Evolutionary conservation across 1,284 basidiomycete genomes (phyloP).

Genomic region (Pascua guehoae): DNA sequence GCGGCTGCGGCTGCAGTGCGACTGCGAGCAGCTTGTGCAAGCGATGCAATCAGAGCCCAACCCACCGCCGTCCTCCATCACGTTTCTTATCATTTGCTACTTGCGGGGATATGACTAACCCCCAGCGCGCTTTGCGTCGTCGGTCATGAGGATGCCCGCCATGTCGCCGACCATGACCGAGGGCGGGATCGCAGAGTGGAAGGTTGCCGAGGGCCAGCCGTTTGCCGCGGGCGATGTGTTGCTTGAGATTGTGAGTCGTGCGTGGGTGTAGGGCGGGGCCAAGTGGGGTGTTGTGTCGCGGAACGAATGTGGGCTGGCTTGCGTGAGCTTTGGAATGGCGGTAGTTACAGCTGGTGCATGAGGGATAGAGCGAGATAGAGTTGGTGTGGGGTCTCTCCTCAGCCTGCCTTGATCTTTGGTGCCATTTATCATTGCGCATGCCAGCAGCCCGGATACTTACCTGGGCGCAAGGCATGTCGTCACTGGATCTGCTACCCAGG

Average conservation of each 20-base stretch:
- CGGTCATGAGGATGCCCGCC: constrained; percentile 79
- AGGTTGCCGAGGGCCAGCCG: constrained; percentile 80
- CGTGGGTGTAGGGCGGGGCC: neutral
- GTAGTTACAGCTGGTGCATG: neutral
- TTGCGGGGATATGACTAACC: neutral
- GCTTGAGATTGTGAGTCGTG: constrained; percentile 79
- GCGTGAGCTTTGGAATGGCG: neutral
- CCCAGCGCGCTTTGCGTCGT: constrained; percentile 47
- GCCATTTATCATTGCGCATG: too few species aligned
- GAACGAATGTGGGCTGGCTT: neutral
- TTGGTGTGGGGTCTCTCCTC: neutral
- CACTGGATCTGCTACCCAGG: neutral
- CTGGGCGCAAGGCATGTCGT: neutral
- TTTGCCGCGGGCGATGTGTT: constrained; percentile 85
- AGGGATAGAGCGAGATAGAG: neutral
- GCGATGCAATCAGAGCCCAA: too few species aligned
- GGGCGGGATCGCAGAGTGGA: constrained; percentile 90
- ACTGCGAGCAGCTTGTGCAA: too few species aligned
- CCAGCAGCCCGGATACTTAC: neutral
- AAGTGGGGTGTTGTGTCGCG: neutral
- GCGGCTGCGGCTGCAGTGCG: too few species aligned
- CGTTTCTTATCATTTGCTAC: neutral
- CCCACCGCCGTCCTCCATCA: too few species aligned
- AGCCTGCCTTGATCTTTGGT: too few species aligned
- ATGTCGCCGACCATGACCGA: constrained; percentile 99